phyloP scores from a whole-genome alignment of 2,329 filamentous ascomycete genomes.

The Colletotrichum destructivum region DNA sequence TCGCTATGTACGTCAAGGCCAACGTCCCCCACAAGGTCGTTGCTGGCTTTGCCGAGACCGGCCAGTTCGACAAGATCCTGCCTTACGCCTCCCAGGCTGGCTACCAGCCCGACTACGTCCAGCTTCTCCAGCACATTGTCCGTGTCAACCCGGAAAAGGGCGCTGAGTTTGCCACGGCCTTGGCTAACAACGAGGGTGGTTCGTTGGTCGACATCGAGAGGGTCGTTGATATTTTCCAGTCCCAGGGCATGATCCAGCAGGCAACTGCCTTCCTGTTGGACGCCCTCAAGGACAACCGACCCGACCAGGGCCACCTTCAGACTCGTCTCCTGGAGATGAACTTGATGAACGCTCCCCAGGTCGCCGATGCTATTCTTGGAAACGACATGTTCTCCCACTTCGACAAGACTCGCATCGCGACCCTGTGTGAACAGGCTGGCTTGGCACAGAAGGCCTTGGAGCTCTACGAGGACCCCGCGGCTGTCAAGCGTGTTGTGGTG shows the following conservation, averaged over 20 bases:
- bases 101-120: slow-evolving; percentile 96
- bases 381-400: slow-evolving; percentile 99
- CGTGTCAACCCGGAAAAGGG: slow-evolving; percentile 94
- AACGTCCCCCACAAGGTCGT: slow-evolving; percentile 95
- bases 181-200: slow-evolving; percentile 90
- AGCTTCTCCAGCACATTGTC: slow-evolving; percentile 92
- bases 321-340: slow-evolving; percentile 99
- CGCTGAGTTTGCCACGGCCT: slow-evolving; percentile 91
- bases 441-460: slow-evolving; percentile 90
- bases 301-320: slow-evolving; percentile 93
- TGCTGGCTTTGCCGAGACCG: slow-evolving; percentile 93
- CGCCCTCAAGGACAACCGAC: slow-evolving; percentile 93
- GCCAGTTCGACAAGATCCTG: slow-evolving; percentile 97
- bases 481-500: slow-evolving; percentile 90
- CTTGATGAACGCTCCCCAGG: slow-evolving; percentile 93
- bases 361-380: slow-evolving; percentile 96
- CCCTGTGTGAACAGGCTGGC: slow-evolving; percentile 93
- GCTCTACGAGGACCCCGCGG: slow-evolving; percentile 91
- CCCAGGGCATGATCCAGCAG: slow-evolving; percentile 97
- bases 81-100: slow-evolving; percentile 88
- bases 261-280: slow-evolving; percentile 98
- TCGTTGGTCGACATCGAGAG: slow-evolving; percentile 93
- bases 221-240: slow-evolving; percentile 97
- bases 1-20: slow-evolving; percentile 91
- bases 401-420: slow-evolving; percentile 89